Evolutionary conservation across 441 rosid genomes (phyloP), one percentile per base, ranked within the genome.

Genomic region (Isatis lusitanica): DNA sequence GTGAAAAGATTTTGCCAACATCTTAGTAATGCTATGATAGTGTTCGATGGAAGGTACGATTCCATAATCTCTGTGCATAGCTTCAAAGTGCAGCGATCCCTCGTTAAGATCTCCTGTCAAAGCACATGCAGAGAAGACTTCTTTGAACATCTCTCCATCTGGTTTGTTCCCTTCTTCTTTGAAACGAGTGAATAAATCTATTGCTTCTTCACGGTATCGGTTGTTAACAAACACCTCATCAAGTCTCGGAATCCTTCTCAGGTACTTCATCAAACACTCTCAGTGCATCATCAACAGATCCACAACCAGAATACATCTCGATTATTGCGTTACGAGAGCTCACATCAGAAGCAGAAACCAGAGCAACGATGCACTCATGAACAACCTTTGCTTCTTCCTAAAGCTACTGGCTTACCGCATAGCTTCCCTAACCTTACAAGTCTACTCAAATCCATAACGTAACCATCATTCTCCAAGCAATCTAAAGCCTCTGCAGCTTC

Each of bases 121-220:
- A 39, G 30, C 3, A 67, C n/a, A 67, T 0, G 39, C 39, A 26
- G 39, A 40, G 3, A 53, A 53, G 36, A 67, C 51, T 53, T 53
- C 3, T 6, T 26, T 36, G 4, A 66, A 66, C n/a, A 66, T 21
- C 7, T 30, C 62, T 44, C 85, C 88, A 39, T 92, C 85, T 1
- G 91, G 92, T 71, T 79, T 77, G 39, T 79, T 70, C 57, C 92
- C 90, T 15, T 78, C 81, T 78, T 79, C 78, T 83, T 87, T 92
- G 59, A 90, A 87, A 63, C 71, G 74, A 75, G 69, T 60, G 63
- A 87, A 90, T 53, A 89, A 71, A 59, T 90, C 86, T n/a, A 92
- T 68, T 30, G 90, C 90, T 51, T 86, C 92, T 76, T 92, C 92
- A 65, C 88, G 88, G 3, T 72, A 83, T 51, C 83, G 92, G 71